These are phyloP conservation scores for Tricholoma hemisulphureum DNA, from an alignment of 768 basidiomycete genomes.

Conservation along the genomic window DNA sequence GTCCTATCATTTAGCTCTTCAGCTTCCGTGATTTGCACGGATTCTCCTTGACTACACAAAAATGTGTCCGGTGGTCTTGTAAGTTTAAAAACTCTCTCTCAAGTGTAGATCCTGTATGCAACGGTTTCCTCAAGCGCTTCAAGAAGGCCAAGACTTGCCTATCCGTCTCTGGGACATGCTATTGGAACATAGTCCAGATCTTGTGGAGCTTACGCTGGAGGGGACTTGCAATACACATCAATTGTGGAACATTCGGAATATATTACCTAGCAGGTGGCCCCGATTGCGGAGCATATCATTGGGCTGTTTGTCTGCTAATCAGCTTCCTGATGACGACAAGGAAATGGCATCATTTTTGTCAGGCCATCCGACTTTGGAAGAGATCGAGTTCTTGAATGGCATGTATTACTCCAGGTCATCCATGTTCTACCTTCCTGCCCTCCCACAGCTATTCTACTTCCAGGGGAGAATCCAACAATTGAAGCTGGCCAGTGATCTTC, in stretches of 20 bases:
- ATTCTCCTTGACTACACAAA: constrained; percentile 15
- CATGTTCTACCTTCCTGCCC: constrained; percentile 9
- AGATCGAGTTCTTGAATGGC: constrained; percentile 7
- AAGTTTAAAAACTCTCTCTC: background rate
- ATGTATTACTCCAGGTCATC: constrained; percentile 9
- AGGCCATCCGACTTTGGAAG: constrained; percentile 13
- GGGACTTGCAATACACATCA: constrained; percentile 14
- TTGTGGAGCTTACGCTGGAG: constrained; percentile 15
- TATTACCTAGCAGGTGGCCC: constrained; percentile 16
- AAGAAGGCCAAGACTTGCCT: constrained; percentile 11
- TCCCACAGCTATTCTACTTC: constrained; percentile 12
- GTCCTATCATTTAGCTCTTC: constrained; percentile 9
- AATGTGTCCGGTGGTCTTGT: constrained; percentile 3
- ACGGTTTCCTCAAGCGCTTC: background rate
- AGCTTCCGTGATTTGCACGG: constrained; percentile 14
- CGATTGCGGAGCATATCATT: constrained; percentile 11
- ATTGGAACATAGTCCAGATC: constrained; percentile 10
- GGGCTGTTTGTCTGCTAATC: constrained; percentile 10
- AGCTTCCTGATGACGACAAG: constrained; percentile 2
- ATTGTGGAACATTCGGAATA: constrained; percentile 12
- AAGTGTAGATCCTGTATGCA: background rate
- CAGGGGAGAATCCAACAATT: constrained; percentile 17
- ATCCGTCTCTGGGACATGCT: constrained; percentile 20
- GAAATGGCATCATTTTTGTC: constrained; percentile 11
- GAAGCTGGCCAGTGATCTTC: constrained; percentile 7